Conservation (phyloP, 2,329 filamentous ascomycete genomes). For the Arachnopeziza araneosa region DNA sequence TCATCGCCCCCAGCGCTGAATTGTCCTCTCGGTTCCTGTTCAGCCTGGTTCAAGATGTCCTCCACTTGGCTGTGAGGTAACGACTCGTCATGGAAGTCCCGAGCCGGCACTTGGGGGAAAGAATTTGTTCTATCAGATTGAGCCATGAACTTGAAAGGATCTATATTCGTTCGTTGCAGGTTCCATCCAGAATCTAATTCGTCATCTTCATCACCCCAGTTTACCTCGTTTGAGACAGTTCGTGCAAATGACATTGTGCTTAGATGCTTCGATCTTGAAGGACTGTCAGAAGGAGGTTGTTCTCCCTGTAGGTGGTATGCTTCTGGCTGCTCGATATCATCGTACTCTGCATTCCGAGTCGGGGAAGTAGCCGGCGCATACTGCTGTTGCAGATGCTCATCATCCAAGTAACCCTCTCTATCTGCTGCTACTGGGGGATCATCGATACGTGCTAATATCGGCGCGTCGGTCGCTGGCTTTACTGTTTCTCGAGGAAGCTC, state of each 20-base stretch:
- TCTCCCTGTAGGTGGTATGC: conserved; percentile 13
- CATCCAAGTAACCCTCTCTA: conserved; percentile 6
- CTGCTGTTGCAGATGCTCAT: conserved; percentile 17
- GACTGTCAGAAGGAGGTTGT: conserved; percentile 20
- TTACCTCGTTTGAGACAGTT: conserved; percentile 58
- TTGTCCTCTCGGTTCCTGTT: conserved; percentile 32
- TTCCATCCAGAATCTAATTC: conserved; percentile 49
- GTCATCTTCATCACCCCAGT: conserved; percentile 52
- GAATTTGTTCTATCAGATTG: conserved; percentile 55
- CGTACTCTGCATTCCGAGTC: conserved; percentile 19
- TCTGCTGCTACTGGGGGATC: neutral
- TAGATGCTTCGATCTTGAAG: conserved; percentile 39
- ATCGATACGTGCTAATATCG: neutral
- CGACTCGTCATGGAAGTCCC: conserved; percentile 35
- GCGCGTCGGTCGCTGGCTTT: conserved; percentile 2
- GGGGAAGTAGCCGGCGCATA: conserved; percentile 24
- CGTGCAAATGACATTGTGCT: conserved; percentile 60
- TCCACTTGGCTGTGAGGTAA: conserved; percentile 47
- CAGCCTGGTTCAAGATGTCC: conserved; percentile 47
- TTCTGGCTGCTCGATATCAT: conserved; percentile 10
- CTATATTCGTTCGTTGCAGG: conserved; percentile 45
- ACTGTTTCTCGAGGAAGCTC: conserved; percentile 2
- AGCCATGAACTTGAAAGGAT: conserved; percentile 56
- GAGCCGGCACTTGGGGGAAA: conserved; percentile 51
- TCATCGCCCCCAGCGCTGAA: conserved; percentile 35